phyloP scores from a whole-genome alignment of 495 filamentous ascomycete genomes.

The Penicillium bialowiezense region DNA sequence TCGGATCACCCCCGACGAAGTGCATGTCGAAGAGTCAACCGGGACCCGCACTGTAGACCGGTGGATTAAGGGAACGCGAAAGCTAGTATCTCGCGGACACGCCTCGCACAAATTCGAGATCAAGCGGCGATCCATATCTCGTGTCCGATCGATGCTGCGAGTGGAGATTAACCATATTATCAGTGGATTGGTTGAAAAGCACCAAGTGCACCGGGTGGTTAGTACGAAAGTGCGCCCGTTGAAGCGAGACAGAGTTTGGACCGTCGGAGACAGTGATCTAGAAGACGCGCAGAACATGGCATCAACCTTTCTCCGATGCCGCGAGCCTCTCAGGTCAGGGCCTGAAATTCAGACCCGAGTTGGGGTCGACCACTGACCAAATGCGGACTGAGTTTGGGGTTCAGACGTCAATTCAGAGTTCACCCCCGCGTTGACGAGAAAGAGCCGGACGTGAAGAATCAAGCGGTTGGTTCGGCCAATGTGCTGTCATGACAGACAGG shows the following conservation, averaged over 20 bases:
- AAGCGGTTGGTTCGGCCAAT: too few relatives aligned
- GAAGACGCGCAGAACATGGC: constrained; percentile 11
- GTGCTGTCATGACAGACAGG: too few relatives aligned
- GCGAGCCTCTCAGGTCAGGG: neutral
- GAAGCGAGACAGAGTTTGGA: neutral
- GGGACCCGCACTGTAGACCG: constrained; percentile 9
- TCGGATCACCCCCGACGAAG: constrained; percentile 25
- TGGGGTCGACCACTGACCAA: constrained; percentile 1
- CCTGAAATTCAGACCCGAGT: neutral
- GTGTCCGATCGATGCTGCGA: constrained; percentile 16
- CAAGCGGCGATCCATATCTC: constrained; percentile 15
- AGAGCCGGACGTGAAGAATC: constrained; percentile 8
- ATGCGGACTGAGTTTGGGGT: neutral
- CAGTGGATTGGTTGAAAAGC: constrained; percentile 13
- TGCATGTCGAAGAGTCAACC: constrained; percentile 20
- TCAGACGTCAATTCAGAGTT: neutral
- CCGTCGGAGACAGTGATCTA: constrained; percentile 5
- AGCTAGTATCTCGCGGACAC: constrained; percentile 2
- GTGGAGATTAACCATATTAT: constrained; percentile 20
- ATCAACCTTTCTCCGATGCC: neutral
- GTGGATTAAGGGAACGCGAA: constrained; percentile 19
- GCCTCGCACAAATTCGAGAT: constrained; percentile 5
- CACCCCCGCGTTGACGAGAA: constrained; percentile 17
- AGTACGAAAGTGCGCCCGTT: constrained; percentile 3
- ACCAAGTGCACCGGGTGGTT: constrained; percentile 13